These are phyloP conservation scores for Syncephalastrum racemosum DNA, from an alignment of 371 early-diverging fungal species.

Conservation along the genomic window DNA sequence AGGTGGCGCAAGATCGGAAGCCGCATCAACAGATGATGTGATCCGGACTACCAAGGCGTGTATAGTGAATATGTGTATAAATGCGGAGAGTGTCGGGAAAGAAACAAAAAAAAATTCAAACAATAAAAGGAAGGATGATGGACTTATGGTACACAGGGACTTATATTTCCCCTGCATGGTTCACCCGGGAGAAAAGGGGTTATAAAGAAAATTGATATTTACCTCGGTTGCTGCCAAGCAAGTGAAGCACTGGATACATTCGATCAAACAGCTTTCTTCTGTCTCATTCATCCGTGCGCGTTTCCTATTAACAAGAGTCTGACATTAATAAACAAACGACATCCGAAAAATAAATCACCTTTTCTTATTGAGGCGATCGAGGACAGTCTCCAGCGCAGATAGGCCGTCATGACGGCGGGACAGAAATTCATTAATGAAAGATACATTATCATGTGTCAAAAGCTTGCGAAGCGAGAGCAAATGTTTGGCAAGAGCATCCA, in stretches of 20 bases:
- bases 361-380: conserved; percentile 53
- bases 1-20: conserved; percentile 35
- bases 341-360: conserved; percentile 32
- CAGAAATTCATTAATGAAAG: conserved; percentile 64
- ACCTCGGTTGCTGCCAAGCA: conserved; percentile 61
- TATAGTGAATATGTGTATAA: too few species aligned
- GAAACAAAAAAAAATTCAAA: conserved; percentile 6
- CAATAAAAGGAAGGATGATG: conserved; percentile 2
- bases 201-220: conserved; percentile 10
- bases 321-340: not conserved
- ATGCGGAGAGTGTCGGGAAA: not conserved
- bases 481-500: conserved; percentile 49
- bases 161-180: conserved; percentile 3
- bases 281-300: conserved; percentile 10
- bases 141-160: conserved; percentile 4
- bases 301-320: not conserved
- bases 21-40: conserved; percentile 50
- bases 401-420: conserved; percentile 47
- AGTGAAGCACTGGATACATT: conserved; percentile 61
- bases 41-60: conserved; percentile 44
- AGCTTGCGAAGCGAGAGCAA: conserved; percentile 50
- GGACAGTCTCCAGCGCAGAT: conserved; percentile 53
- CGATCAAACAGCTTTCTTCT: conserved; percentile 43
- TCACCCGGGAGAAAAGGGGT: not conserved
- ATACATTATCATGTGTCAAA: conserved; percentile 49